These are phyloP conservation scores for Trichophyton benhamiae DNA, from an alignment of 2,329 filamentous ascomycete genomes.

Conservation along the genomic window DNA sequence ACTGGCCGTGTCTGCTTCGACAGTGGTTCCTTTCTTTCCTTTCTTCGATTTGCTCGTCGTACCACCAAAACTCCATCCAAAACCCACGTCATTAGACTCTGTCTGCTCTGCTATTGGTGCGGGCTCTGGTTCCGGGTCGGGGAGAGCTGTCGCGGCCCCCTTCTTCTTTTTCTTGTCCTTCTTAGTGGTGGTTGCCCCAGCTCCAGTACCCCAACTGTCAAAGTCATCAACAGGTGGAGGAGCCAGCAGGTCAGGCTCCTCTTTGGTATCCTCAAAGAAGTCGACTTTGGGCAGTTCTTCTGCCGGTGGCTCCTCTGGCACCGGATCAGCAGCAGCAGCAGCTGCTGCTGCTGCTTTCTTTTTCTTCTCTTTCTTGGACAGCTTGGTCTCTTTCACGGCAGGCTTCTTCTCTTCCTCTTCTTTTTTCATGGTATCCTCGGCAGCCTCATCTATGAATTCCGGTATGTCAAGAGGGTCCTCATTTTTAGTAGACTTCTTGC, in stretches of 20 bases:
- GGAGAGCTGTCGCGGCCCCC: constrained; percentile 26
- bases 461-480: background rate
- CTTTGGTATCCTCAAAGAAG: constrained; percentile 14
- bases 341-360: constrained; percentile 12
- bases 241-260: constrained; percentile 12
- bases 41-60: constrained; percentile 10
- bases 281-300: constrained; percentile 11
- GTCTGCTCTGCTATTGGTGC: background rate
- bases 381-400: background rate
- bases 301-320: constrained; percentile 23
- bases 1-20: background rate
- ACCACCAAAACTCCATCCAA: background rate
- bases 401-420: constrained; percentile 4
- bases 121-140: constrained; percentile 16
- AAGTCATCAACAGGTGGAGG: background rate
- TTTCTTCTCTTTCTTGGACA: constrained; percentile 23
- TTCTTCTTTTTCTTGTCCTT: constrained; percentile 40
- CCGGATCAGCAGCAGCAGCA: constrained; percentile 15
- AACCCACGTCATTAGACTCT: constrained; percentile 4
- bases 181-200: constrained; percentile 23
- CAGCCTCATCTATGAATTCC: background rate
- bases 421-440: background rate
- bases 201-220: constrained; percentile 23
- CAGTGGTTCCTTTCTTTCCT: background rate
- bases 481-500: background rate